These are phyloP conservation scores for Aureobasidium sp. DNA, from an alignment of 2,329 filamentous ascomycete species.

Conservation along the genomic window DNA sequence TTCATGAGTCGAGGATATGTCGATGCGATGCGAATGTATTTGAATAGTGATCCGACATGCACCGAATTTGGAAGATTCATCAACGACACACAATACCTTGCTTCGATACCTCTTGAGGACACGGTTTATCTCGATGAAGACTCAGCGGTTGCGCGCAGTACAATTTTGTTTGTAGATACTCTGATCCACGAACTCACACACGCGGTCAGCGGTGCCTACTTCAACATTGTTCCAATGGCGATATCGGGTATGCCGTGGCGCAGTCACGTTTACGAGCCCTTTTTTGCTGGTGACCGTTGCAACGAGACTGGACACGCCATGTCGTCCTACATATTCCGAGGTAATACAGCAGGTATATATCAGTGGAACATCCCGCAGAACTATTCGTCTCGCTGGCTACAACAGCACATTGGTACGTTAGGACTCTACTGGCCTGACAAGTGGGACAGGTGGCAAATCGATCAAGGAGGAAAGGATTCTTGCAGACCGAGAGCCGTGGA, in stretches of 20 bases:
- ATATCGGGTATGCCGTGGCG: too few species aligned
- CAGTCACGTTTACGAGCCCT: neutral
- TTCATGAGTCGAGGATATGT: neutral
- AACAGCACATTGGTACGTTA: neutral
- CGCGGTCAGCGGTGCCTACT: neutral
- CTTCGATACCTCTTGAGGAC: neutral
- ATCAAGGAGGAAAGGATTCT: neutral
- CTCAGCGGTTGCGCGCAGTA: neutral
- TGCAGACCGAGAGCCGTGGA: neutral
- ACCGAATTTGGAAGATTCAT: neutral
- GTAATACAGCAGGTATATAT: neutral
- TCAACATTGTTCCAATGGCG: neutral
- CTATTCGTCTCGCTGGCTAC: neutral
- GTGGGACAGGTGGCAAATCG: neutral
- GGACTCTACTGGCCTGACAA: neutral
- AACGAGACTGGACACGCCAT: neutral
- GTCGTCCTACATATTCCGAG: neutral
- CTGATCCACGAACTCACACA: neutral
- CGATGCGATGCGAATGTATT: neutral
- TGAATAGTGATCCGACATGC: neutral
- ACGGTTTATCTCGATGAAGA: neutral
- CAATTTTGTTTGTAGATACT: neutral
- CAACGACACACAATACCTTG: slow-evolving; percentile 1
- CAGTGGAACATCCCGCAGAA: neutral
- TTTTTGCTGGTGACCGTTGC: neutral